Percentiles rank a stretch among this genome's conserved stretches.
phyloP scores from a whole-genome alignment of 768 basidiomycete genomes.

The Leccinum rimulosum region DNA sequence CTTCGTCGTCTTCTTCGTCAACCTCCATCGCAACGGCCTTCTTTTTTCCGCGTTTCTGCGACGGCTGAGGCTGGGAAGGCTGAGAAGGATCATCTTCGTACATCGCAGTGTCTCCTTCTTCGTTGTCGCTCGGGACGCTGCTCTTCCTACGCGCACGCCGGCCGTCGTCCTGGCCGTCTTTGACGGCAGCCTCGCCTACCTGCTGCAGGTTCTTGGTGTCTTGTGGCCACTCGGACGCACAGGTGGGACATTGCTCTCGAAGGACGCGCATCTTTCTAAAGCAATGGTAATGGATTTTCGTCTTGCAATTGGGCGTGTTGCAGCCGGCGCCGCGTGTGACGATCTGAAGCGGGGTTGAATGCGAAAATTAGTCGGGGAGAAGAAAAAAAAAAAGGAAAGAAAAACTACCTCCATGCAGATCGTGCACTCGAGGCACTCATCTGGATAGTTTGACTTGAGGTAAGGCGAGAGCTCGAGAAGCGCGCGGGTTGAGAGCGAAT shows the following conservation, averaged over 20 bases:
- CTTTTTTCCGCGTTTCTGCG: slow-evolving; percentile 29
- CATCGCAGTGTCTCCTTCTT: slow-evolving; percentile 40
- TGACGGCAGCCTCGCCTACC: slow-evolving; percentile 69
- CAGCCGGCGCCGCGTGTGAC: slow-evolving; percentile 70
- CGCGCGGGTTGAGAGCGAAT: slow-evolving; percentile 73
- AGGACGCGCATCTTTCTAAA: slow-evolving; percentile 49
- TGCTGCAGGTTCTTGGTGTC: slow-evolving; percentile 47
- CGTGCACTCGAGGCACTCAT: slow-evolving; percentile 69
- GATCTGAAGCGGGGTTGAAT: slow-evolving; percentile 41
- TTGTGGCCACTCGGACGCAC: slow-evolving; percentile 57
- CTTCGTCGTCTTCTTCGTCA: slow-evolving; percentile 43
- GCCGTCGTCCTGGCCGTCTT: slow-evolving; percentile 54
- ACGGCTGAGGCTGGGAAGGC: slow-evolving; percentile 30
- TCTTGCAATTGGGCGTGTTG: slow-evolving; percentile 56
- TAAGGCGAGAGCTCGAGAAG: slow-evolving; percentile 73
- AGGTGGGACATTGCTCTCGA: slow-evolving; percentile 52
- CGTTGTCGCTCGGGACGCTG: slow-evolving; percentile 36
- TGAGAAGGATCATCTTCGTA: slow-evolving; percentile 34
- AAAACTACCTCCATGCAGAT: slow-evolving; percentile 63
- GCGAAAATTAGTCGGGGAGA: background rate
- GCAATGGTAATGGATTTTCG: slow-evolving; percentile 64
- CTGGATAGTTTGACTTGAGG: slow-evolving; percentile 67
- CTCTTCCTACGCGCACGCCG: slow-evolving; percentile 37
- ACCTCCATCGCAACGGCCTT: slow-evolving; percentile 40
- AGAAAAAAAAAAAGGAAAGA: background rate